Percentiles rank a stretch among this genome's conserved stretches.
Evolutionary conservation across 805 yeast genomes (phyloP).

Genomic region (Ogataea methanolica): DNA sequence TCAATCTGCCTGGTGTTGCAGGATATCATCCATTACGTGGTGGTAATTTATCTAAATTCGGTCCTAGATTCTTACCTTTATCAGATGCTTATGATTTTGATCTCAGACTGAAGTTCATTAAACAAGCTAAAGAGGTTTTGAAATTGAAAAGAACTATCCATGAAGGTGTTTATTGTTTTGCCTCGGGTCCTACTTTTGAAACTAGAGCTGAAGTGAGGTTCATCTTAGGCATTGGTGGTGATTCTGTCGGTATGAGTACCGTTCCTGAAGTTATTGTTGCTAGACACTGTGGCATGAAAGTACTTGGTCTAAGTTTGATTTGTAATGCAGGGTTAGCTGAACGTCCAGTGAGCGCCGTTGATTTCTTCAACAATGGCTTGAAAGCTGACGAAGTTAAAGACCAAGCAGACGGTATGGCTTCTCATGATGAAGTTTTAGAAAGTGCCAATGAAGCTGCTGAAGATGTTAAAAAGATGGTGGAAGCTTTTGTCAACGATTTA

Average conservation of each 20-base stretch:
- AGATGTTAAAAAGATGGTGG: constrained; percentile 72
- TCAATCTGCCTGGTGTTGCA: constrained; percentile 85
- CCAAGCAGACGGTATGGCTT: constrained; percentile 70
- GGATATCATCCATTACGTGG: constrained; percentile 89
- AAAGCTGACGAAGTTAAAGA: constrained; percentile 35
- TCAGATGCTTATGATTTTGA: constrained; percentile 85
- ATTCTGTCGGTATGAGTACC: constrained; percentile 96
- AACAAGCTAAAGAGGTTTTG: constrained; percentile 41
- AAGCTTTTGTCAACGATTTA: constrained; percentile 41
- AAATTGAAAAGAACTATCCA: constrained; percentile 57
- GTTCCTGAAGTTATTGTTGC: constrained; percentile 95
- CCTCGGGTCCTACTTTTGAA: constrained; percentile 93
- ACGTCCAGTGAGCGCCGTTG: constrained; percentile 63
- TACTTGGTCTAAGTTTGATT: constrained; percentile 79
- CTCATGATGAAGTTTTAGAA: constrained; percentile 87
- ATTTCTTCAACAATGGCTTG: constrained; percentile 24
- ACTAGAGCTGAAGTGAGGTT: constrained; percentile 86
- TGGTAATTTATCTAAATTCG: constrained; percentile 71
- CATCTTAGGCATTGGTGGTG: constrained; percentile 72
- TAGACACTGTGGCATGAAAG: constrained; percentile 78
- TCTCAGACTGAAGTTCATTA: constrained; percentile 58
- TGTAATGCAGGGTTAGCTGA: constrained; percentile 78
- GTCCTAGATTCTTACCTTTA: constrained; percentile 83
- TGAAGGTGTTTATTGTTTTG: constrained; percentile 84
- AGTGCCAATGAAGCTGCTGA: constrained; percentile 74